Conservation (phyloP, 2,329 filamentous ascomycete species). For the Chaetomium globosum region DNA sequence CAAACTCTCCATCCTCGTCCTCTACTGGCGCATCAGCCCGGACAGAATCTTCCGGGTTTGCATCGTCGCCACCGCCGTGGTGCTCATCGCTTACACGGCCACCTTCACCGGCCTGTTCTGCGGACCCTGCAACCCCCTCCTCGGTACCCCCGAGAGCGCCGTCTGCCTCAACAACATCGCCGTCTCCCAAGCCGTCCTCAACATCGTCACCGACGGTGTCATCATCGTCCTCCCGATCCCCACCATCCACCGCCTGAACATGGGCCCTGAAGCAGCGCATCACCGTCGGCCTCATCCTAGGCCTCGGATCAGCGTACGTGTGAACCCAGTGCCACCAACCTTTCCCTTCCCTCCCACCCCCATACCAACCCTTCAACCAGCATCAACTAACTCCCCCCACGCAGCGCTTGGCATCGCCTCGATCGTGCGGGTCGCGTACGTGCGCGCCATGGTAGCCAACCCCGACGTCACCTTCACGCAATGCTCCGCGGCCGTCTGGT, state of each 20-base stretch:
- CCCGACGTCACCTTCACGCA: slow-evolving; percentile 42
- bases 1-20: slow-evolving; percentile 13
- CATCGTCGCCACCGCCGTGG: slow-evolving; percentile 6
- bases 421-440: slow-evolving; percentile 38
- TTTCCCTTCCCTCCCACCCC: background rate
- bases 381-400: background rate
- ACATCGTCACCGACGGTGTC: slow-evolving; percentile 50
- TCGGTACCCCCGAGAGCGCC: slow-evolving; percentile 23
- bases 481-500: slow-evolving; percentile 37
- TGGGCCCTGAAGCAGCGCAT: slow-evolving; percentile 50
- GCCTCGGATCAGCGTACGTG: slow-evolving; percentile 47
- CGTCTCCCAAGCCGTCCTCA: slow-evolving; percentile 49
- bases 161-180: slow-evolving; percentile 49
- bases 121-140: slow-evolving; percentile 37
- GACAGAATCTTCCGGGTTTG: slow-evolving; percentile 3
- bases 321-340: slow-evolving; percentile 25
- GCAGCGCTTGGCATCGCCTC: slow-evolving; percentile 37
- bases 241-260: slow-evolving; percentile 47
- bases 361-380: too few species aligned
- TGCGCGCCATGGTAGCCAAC: slow-evolving; percentile 37
- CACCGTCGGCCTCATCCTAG: slow-evolving; percentile 47
- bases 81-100: slow-evolving; percentile 33
- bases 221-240: slow-evolving; percentile 50
- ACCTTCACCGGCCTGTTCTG: slow-evolving; percentile 34
- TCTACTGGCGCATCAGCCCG: slow-evolving; percentile 19